Evolutionary conservation across 371 early-diverging fungal genomes (phyloP), one percentile per base, ranked within the genome.

Genomic region (Zychaea mexicana): DNA sequence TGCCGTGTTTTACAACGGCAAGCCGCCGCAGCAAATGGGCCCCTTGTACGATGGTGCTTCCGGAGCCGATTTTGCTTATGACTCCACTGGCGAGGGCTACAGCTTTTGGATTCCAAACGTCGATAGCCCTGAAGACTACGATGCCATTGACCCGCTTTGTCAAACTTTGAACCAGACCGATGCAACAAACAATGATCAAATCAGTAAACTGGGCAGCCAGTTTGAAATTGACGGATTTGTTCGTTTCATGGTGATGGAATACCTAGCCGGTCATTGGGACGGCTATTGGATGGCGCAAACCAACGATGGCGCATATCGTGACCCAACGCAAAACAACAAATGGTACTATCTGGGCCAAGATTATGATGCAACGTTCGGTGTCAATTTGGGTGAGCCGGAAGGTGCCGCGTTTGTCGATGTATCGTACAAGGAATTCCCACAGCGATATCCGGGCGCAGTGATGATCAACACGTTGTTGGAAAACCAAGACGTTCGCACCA

Each of bases 211-310:
- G 62, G 66, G 67, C 67, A 68, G 70, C 32, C 27, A 38, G 30
- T 74, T 85, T 54, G 82, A 84, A 39, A 31, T 73, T 19, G 86
- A 85, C 24, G 60, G 59, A 1, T 81, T 81, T 62, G 30, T 85
- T 36, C 83, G 86, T n/a, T 82, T 81, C 72, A 84, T 85, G 84
- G 86, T 85, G 28, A 62, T 84, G 64, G 86, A 85, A 65, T 85
- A 82, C 71, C 71, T 84, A 31, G 64, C 78, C 53, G 86, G 73
- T 24, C 62, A 78, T 53, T 85, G 86, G 86, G 86, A 85, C 58
- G 84, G 79, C 33, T 85, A 85, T 75, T 85, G 86, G 86, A 77
- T 77, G 74, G 52, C 30, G 24, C 84, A 82, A 65, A 79, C 82
- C 62, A 85, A 85, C 68, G 76, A 77, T 58, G 86, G 81, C 69